A percentile compares a stretch with the other conserved stretches of the same genome.
Conservation (phyloP, 2,329 filamentous ascomycete species). For the Tolypocladium sp. region DNA sequence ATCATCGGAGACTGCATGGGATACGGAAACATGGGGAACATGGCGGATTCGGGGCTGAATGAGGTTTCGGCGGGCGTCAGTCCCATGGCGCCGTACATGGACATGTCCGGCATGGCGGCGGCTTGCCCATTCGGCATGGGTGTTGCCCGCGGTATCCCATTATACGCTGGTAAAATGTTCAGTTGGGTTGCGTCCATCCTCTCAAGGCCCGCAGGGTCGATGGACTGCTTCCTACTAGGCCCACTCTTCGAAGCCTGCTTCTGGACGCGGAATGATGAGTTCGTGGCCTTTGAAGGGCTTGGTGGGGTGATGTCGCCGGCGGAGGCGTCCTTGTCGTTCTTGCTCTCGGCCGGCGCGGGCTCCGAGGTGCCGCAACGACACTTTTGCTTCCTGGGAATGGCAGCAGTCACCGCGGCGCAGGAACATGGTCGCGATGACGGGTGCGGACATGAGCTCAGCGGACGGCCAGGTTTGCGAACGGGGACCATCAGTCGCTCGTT, state of each 20-base stretch:
- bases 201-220: constrained; percentile 37
- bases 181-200: constrained; percentile 44
- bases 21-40: constrained; percentile 23
- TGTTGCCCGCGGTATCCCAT: constrained; percentile 14
- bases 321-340: constrained; percentile 15
- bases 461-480: constrained; percentile 63
- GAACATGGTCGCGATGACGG: constrained; percentile 51
- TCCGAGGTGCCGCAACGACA: constrained; percentile 39
- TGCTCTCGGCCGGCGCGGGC: constrained; percentile 10
- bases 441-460: constrained; percentile 61
- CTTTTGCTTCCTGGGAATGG: constrained; percentile 49
- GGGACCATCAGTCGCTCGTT: constrained; percentile 60
- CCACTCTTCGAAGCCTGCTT: constrained; percentile 29
- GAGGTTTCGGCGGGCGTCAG: constrained; percentile 16
- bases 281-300: constrained; percentile 20
- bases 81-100: constrained; percentile 17
- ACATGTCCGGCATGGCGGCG: constrained; percentile 11
- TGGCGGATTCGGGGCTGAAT: constrained; percentile 12
- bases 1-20: constrained; percentile 16
- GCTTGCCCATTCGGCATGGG: constrained; percentile 10
- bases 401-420: constrained; percentile 55
- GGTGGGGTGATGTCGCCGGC: constrained; percentile 15
- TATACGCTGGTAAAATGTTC: constrained; percentile 33
- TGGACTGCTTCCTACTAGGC: constrained; percentile 35
- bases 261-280: constrained; percentile 32